Evolutionary conservation across 352 stramenopile species (phyloP).

Genomic region (Phytophthora pistaciae): DNA sequence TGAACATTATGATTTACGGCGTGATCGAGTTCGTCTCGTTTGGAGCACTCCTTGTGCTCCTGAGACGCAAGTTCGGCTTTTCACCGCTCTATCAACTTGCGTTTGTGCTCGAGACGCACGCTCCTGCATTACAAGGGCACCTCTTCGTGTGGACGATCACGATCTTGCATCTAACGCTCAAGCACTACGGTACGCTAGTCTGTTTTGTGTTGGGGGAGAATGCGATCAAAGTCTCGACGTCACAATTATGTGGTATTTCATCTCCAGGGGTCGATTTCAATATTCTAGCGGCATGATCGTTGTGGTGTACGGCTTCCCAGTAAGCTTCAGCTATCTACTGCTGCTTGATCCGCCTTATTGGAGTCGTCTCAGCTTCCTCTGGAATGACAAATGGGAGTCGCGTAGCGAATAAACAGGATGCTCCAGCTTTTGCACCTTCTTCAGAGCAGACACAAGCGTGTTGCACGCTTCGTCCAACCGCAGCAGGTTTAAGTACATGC

Average conservation of each 20-base stretch:
- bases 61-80: slow-evolving; percentile 24
- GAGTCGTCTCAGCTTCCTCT: slow-evolving; percentile 11
- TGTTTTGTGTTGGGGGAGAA: no score
- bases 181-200: slow-evolving; percentile 28
- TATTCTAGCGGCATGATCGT: slow-evolving; percentile 11
- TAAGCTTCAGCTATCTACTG: neutral
- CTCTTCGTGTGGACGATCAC: slow-evolving; percentile 36
- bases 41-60: slow-evolving; percentile 6
- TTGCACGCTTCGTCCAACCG: slow-evolving; percentile 15
- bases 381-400: slow-evolving; percentile 13
- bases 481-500: slow-evolving; percentile 41
- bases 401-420: slow-evolving; percentile 15
- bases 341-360: neutral
- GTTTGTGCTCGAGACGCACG: slow-evolving; percentile 44
- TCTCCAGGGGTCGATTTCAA: slow-evolving; percentile 25
- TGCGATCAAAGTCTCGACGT: no score
- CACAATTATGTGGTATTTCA: no score
- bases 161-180: slow-evolving; percentile 35
- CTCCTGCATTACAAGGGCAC: slow-evolving; percentile 15
- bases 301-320: neutral
- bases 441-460: slow-evolving; percentile 21
- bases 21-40: slow-evolving; percentile 19
- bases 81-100: slow-evolving; percentile 36
- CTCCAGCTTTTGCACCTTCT: neutral
- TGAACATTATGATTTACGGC: slow-evolving; percentile 13